Percentiles rank a stretch among this genome's conserved stretches.
Evolutionary conservation across 2,329 filamentous ascomycete genomes (phyloP).

Genomic region (Hirsutella thompsonii): DNA sequence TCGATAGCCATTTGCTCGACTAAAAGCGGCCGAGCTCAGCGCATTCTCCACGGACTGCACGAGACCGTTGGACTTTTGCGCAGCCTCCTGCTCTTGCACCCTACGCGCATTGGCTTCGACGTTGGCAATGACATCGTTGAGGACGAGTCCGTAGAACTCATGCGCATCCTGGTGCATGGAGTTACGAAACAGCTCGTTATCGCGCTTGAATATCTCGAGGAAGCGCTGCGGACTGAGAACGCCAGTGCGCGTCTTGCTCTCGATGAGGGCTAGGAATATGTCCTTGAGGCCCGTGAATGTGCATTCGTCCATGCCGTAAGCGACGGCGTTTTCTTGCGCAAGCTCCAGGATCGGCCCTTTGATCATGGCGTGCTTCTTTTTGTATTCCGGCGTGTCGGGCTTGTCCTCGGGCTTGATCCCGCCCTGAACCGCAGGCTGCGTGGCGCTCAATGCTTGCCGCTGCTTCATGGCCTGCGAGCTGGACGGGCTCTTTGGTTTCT

Average conservation of each 20-base stretch:
- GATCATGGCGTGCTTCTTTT: slow-evolving; percentile 89
- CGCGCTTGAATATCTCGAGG: slow-evolving; percentile 80
- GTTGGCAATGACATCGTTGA: slow-evolving; percentile 93
- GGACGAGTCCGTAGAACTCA: slow-evolving; percentile 84
- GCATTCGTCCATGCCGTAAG: slow-evolving; percentile 88
- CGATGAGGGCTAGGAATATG: slow-evolving; percentile 83
- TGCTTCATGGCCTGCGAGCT: slow-evolving; percentile 44
- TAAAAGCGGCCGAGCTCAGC: slow-evolving; percentile 19
- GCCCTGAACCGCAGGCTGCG: slow-evolving; percentile 39
- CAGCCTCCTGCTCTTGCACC: slow-evolving; percentile 36
- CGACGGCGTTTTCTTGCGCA: slow-evolving; percentile 62
- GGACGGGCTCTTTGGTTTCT: slow-evolving; percentile 37
- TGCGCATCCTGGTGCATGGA: slow-evolving; percentile 98
- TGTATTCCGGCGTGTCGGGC: slow-evolving; percentile 89
- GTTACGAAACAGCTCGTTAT: slow-evolving; percentile 95
- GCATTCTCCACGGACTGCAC: slow-evolving; percentile 36
- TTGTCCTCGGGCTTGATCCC: slow-evolving; percentile 72
- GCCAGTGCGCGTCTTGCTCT: slow-evolving; percentile 69
- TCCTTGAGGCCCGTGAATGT: slow-evolving; percentile 92
- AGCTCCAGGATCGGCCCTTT: slow-evolving; percentile 80
- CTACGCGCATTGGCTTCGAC: slow-evolving; percentile 77
- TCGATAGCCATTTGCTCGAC: slow-evolving; percentile 28
- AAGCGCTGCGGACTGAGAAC: slow-evolving; percentile 89
- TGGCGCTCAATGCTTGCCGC: slow-evolving; percentile 38
- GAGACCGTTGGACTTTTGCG: slow-evolving; percentile 27